Evolutionary conservation across 352 stramenopile genomes (phyloP).

Genomic region (Chrysophaeum taylorii): DNA sequence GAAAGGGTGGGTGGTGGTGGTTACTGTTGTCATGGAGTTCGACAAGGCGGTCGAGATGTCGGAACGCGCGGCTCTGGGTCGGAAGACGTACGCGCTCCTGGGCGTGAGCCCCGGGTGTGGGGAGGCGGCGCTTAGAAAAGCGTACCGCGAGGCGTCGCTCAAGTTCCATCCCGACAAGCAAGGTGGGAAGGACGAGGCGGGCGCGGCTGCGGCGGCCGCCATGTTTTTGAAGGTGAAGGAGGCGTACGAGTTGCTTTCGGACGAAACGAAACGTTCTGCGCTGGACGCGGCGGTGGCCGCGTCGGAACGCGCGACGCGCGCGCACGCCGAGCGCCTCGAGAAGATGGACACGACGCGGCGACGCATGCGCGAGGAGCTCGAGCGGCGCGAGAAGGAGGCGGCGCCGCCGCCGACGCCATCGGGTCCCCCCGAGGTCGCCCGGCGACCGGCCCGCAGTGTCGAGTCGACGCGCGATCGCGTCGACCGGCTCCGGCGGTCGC

Average conservation of each 20-base stretch:
- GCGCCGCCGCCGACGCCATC: not conserved
- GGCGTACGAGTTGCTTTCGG: not conserved
- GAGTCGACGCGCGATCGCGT: too few species aligned
- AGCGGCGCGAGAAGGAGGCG: not conserved
- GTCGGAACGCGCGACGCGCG: not conserved
- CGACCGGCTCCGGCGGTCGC: not conserved
- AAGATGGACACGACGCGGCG: not conserved
- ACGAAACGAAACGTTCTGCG: not conserved
- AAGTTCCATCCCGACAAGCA: slow-evolving; percentile 12
- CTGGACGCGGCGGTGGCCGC: not conserved
- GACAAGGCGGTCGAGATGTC: not conserved
- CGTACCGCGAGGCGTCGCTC: not conserved
- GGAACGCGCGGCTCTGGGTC: not conserved
- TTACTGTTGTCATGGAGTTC: too few species aligned
- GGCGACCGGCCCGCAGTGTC: not conserved
- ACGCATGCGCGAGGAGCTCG: not conserved
- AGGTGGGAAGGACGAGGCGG: not conserved
- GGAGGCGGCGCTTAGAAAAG: not conserved
- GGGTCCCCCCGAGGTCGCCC: not conserved
- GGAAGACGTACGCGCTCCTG: not conserved
- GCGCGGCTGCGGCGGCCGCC: not conserved
- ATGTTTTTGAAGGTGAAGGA: slow-evolving; percentile 15
- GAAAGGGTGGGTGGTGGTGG: too few species aligned
- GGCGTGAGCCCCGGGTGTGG: not conserved
- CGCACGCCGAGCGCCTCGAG: not conserved